These are phyloP conservation scores for Pleurostoma richardsiae DNA, from an alignment of 2,329 filamentous ascomycete species.

Conservation along the genomic window DNA sequence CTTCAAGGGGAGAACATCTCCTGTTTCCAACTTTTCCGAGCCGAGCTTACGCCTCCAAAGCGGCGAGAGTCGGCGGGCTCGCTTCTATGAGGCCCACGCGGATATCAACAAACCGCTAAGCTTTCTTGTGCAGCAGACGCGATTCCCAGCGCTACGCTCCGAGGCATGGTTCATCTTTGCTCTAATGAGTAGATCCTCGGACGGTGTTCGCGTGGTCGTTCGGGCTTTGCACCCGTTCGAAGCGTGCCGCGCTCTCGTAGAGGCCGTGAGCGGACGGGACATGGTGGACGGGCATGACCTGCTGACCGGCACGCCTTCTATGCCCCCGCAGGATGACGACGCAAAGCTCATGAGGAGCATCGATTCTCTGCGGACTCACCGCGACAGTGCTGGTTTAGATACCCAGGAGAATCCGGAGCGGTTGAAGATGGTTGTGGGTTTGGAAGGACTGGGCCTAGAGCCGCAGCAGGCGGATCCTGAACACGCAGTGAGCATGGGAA, in stretches of 20 bases:
- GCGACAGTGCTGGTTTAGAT: not conserved
- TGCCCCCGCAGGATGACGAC: not conserved
- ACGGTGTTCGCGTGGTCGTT: conserved; percentile 41
- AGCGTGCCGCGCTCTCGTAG: conserved; percentile 37
- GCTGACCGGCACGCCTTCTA: conserved; percentile 1
- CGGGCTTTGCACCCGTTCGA: conserved; percentile 34
- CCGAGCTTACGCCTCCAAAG: not conserved
- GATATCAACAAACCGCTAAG: conserved; percentile 36
- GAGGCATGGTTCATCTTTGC: conserved; percentile 60
- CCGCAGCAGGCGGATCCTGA: conserved; percentile 41
- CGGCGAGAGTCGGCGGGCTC: conserved; percentile 12
- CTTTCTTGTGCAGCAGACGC: conserved; percentile 50
- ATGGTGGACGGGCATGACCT: conserved; percentile 15
- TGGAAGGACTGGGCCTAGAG: conserved; percentile 29
- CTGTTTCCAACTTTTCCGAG: not conserved
- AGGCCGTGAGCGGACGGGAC: conserved; percentile 43
- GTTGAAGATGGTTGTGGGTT: conserved; percentile 17
- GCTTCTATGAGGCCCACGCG: conserved; percentile 41
- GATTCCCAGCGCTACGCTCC: conserved; percentile 54
- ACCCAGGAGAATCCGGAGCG: not conserved
- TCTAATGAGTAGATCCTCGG: conserved; percentile 47
- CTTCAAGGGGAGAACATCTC: conserved; percentile 2
- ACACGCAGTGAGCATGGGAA: conserved; percentile 37
- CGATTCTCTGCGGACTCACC: not conserved
- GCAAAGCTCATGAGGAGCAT: not conserved